Conservation (phyloP, 768 basidiomycete species). For the Serendipita sp. region DNA sequence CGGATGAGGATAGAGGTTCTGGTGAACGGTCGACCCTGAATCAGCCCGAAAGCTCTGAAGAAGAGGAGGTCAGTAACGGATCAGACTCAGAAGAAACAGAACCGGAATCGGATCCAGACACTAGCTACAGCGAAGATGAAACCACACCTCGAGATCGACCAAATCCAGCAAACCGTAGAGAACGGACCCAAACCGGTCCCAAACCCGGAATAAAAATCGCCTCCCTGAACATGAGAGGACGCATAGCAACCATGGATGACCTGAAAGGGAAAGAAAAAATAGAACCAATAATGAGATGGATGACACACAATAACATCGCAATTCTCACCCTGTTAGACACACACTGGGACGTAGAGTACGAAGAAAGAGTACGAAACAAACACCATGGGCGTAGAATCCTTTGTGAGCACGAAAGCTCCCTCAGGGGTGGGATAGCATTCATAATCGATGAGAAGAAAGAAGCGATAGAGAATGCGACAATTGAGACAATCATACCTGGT, state of each 20-base stretch:
- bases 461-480: neutral
- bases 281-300: neutral
- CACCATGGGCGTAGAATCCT: neutral
- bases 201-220: neutral
- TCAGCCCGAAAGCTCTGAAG: too few relatives aligned
- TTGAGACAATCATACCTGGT: neutral
- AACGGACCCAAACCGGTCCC: too few relatives aligned
- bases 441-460: neutral
- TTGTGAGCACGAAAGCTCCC: neutral
- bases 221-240: neutral
- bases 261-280: neutral
- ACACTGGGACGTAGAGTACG: neutral
- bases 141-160: too few relatives aligned
- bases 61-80: too few relatives aligned
- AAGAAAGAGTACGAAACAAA: neutral
- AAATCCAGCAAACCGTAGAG: too few relatives aligned
- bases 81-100: too few relatives aligned
- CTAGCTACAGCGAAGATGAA: too few relatives aligned
- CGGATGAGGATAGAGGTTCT: too few relatives aligned
- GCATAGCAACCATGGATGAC: neutral
- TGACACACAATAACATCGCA: neutral
- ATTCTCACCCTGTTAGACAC: neutral
- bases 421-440: neutral
- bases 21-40: too few relatives aligned
- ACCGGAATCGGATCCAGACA: too few relatives aligned